A percentile compares a stretch with the other conserved stretches of the same genome.
phyloP scores from a whole-genome alignment of 169 alveolate species.

The Eimeria falciformis region DNA sequence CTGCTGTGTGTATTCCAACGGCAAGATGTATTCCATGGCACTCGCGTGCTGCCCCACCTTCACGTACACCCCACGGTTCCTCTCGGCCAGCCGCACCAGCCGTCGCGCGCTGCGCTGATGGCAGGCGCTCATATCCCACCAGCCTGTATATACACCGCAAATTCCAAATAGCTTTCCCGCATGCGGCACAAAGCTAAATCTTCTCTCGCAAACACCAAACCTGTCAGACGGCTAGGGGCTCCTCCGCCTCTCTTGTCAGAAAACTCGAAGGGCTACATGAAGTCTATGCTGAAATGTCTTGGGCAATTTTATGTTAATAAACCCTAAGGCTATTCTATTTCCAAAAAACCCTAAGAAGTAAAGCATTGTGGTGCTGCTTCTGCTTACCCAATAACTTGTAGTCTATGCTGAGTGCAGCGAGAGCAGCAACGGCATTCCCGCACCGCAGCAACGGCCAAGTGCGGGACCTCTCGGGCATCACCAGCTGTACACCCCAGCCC shows the following conservation, averaged over 20 bases:
- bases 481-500: conserved; percentile 46
- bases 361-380: no score
- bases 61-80: conserved; percentile 85
- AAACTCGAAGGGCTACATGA: no score
- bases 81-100: conserved; percentile 70
- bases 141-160: conserved; percentile 28
- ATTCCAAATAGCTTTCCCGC: neutral
- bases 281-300: no score
- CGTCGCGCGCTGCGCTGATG: conserved; percentile 79
- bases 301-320: no score
- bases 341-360: no score
- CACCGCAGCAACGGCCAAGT: conserved; percentile 62
- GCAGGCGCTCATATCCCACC: conserved; percentile 69
- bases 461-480: conserved; percentile 62
- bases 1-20: conserved; percentile 83
- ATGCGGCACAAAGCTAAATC: no score
- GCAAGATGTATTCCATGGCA: conserved; percentile 81
- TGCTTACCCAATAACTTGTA: conserved; percentile 66
- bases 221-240: no score
- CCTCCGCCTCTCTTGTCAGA: no score
- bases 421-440: conserved; percentile 58
- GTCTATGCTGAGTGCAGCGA: conserved; percentile 71
- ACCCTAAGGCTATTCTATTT: no score
- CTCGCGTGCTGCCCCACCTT: conserved; percentile 86
- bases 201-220: no score